phyloP scores from a whole-genome alignment of 2,329 filamentous ascomycete species.

The Fusarium dlaminii region DNA sequence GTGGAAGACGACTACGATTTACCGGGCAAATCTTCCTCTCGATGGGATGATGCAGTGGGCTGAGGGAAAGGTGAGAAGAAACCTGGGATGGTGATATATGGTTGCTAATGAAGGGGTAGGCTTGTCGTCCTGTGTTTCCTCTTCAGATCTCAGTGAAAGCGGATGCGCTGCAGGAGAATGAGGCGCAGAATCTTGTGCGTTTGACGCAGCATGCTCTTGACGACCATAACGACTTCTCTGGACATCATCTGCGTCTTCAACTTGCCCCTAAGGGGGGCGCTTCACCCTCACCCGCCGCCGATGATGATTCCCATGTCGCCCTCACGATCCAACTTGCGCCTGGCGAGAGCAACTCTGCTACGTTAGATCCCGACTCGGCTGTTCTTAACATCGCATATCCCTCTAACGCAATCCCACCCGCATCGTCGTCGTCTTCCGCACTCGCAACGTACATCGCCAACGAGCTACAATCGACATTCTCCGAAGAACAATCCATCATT shows the following conservation, averaged over 20 bases:
- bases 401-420: constrained; percentile 71
- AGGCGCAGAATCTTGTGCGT: constrained; percentile 78
- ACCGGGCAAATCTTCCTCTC: constrained; percentile 84
- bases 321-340: constrained; percentile 77
- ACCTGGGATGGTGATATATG: fast-evolving
- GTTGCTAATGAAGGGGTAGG: constrained; percentile 59
- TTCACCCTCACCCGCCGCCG: constrained; percentile 36
- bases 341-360: constrained; percentile 67
- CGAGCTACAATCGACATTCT: constrained; percentile 80
- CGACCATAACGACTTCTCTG: constrained; percentile 84
- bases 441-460: constrained; percentile 82
- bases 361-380: constrained; percentile 74
- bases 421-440: constrained; percentile 74
- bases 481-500: constrained; percentile 89
- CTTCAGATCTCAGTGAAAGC: constrained; percentile 82
- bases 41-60: constrained; percentile 91
- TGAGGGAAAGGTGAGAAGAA: constrained; percentile 75
- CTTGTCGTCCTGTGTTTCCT: constrained; percentile 88
- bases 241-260: constrained; percentile 76
- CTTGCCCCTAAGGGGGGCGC: constrained; percentile 44
- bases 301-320: constrained; percentile 63
- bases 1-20: constrained; percentile 94
- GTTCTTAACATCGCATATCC: constrained; percentile 82
- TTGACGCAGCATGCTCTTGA: constrained; percentile 89
- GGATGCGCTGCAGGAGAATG: constrained; percentile 69